Evolutionary conservation across 495 filamentous ascomycete species (phyloP).

Genomic region (Opeltia flavorubescens): DNA sequence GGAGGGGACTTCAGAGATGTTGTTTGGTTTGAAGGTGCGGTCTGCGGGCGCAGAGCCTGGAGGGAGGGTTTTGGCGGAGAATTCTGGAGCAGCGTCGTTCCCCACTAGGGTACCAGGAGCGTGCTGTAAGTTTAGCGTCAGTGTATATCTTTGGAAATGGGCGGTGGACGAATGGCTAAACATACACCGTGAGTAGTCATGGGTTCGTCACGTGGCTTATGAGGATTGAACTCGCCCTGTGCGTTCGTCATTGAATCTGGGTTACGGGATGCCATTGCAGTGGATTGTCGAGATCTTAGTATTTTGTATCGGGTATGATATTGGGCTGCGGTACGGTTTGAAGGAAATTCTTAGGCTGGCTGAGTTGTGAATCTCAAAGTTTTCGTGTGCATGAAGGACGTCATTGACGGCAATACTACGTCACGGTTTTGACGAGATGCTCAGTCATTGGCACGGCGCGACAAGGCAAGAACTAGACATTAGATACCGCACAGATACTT

Average conservation of each 20-base stretch:
- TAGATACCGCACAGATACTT: too few species aligned
- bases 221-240: conserved; percentile 43
- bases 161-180: background rate
- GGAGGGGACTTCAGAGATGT: conserved; percentile 27
- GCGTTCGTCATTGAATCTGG: conserved; percentile 35
- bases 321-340: too few species aligned
- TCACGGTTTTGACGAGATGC: too few species aligned
- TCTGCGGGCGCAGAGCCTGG: conserved; percentile 51
- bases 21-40: conserved; percentile 44
- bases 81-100: conserved; percentile 47
- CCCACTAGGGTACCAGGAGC: conserved; percentile 47
- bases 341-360: too few species aligned
- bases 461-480: too few species aligned
- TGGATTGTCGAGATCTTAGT: too few species aligned
- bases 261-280: conserved; percentile 44
- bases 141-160: background rate
- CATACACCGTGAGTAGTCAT: conserved; percentile 41
- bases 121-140: conserved; percentile 36
- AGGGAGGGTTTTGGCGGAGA: conserved; percentile 43
- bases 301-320: too few species aligned
- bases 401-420: too few species aligned
- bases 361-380: too few species aligned
- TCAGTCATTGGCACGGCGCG: too few species aligned
- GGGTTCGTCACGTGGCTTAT: conserved; percentile 35
- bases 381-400: too few species aligned